phyloP scores from a whole-genome alignment of 805 yeast species.

The Vanderwaltozyma yarrowii region DNA sequence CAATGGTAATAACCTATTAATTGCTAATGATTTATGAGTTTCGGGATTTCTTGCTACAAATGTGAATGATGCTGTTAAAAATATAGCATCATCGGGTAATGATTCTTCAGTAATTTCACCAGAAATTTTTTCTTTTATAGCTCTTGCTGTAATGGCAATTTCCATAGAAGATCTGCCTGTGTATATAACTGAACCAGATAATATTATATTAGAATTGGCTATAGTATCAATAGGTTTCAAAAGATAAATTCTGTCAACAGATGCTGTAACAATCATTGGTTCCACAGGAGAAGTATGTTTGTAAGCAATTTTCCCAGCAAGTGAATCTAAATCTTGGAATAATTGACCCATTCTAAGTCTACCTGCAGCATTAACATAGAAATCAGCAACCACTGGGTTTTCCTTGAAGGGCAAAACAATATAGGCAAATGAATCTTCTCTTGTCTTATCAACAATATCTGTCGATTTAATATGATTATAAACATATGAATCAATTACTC shows the following conservation, averaged over 20 bases:
- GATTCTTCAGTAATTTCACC: conserved; percentile 42
- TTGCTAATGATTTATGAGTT: conserved; percentile 82
- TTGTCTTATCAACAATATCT: conserved; percentile 59
- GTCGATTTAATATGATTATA: conserved; percentile 66
- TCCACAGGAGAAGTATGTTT: conserved; percentile 91
- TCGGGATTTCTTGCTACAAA: conserved; percentile 92
- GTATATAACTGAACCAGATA: conserved; percentile 91
- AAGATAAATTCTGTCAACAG: conserved; percentile 85
- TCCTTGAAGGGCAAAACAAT: conserved; percentile 72
- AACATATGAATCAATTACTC: conserved; percentile 56
- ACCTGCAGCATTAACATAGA: conserved; percentile 86
- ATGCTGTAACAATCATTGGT: conserved; percentile 92
- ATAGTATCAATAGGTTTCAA: conserved; percentile 76
- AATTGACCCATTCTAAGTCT: conserved; percentile 84
- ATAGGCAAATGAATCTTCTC: conserved; percentile 67
- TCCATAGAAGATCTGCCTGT: conserved; percentile 96
- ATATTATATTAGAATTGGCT: conserved; percentile 58
- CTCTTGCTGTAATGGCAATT: conserved; percentile 80
- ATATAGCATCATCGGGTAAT: conserved; percentile 52
- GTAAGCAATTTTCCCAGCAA: conserved; percentile 90
- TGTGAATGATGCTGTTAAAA: conserved; percentile 84
- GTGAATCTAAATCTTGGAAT: conserved; percentile 87
- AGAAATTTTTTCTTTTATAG: conserved; percentile 50
- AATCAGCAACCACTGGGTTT: conserved; percentile 72
- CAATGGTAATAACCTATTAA: conserved; percentile 69